A percentile compares a stretch with the other conserved stretches of the same genome.
These are phyloP conservation scores for Coprinopsis cinerea DNA, from an alignment of 768 basidiomycete species.

Conservation along the genomic window DNA sequence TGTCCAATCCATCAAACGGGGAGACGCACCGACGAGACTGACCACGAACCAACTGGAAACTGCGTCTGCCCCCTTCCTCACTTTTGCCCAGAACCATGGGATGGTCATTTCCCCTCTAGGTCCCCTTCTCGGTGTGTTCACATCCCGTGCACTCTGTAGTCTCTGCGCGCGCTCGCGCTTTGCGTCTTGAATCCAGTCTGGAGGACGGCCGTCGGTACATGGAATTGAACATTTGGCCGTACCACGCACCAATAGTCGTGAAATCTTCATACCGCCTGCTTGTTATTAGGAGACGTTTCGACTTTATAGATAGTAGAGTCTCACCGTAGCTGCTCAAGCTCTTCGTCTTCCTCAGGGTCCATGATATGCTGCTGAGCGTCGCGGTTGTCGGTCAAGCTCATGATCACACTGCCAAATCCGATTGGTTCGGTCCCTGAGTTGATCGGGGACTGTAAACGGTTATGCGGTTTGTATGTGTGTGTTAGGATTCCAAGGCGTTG, in stretches of 20 bases:
- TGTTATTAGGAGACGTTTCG: slow-evolving; percentile 9
- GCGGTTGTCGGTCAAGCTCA: background rate
- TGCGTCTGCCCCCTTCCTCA: slow-evolving; percentile 53
- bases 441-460: too few species aligned
- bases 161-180: slow-evolving; percentile 82
- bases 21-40: slow-evolving; percentile 73
- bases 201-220: slow-evolving; percentile 1
- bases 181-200: slow-evolving; percentile 98
- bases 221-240: slow-evolving; percentile 9
- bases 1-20: background rate
- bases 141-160: slow-evolving; percentile 49
- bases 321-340: slow-evolving; percentile 62
- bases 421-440: too few species aligned
- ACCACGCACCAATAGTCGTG: slow-evolving; percentile 75
- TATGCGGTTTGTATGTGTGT: too few species aligned
- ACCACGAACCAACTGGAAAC: slow-evolving; percentile 93
- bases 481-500: too few species aligned
- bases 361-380: background rate
- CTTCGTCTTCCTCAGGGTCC: slow-evolving; percentile 43
- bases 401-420: background rate
- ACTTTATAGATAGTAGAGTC: slow-evolving; percentile 9
- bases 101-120: slow-evolving; percentile 46
- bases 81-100: slow-evolving; percentile 56
- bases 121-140: slow-evolving; percentile 36
- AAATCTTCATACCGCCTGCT: slow-evolving; percentile 91